Evolutionary conservation across 2,329 filamentous ascomycete species (phyloP), one percentile per base, ranked within the genome.

Genomic region (Colletotrichum chrysophilum): DNA sequence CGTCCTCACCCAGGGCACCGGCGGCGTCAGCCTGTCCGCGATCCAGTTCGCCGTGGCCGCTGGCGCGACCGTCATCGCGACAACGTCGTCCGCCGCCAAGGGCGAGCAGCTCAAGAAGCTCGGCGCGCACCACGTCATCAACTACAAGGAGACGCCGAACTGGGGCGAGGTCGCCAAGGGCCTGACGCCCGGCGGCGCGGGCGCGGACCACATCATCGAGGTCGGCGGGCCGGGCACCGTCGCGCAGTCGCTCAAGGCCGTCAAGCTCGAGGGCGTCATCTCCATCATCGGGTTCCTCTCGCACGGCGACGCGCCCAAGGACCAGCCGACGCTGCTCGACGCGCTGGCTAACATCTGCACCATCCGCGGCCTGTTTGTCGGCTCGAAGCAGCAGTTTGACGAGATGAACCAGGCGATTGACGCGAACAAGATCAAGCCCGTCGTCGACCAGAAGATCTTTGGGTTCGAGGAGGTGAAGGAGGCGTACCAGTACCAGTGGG

Each of bases 1-100:
- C 79, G 92, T 95, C 4, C 87, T 95, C 38, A 92, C 92, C 2
- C 92, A 94, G 83, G 93, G 93, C n/a, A 94, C 92, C 0, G 93
- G 93, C 24, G 93, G 93, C 74, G 93, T 94, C 9, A 91, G 88
- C 77, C 87, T 94, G 75, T 93, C 93, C 74, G 93, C 89, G 5
- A 82, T 94, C n/a, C 93, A 89, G 83, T 88, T 89, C 77, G 88
- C 88, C 70, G 88, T 88, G 79, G 87, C 86, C 2, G 87, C 86
- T 5, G 87, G 88, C 60, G 88, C 87, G 7, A 85, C 77, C 10
- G 87, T 89, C 75, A 87, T 89, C 70, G 87, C 87, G 36, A 89
- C 88, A 4, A 90, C 88, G 0, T 85, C 84, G 24, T 86, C 86
- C 10, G 79, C 80, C 34, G 85, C 84, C n/a, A 89, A 89, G 82